Percentiles rank a stretch among this genome's conserved stretches.
phyloP scores from a whole-genome alignment of 2,329 filamentous ascomycete species.

The Zymoseptoria pseudotritici region DNA sequence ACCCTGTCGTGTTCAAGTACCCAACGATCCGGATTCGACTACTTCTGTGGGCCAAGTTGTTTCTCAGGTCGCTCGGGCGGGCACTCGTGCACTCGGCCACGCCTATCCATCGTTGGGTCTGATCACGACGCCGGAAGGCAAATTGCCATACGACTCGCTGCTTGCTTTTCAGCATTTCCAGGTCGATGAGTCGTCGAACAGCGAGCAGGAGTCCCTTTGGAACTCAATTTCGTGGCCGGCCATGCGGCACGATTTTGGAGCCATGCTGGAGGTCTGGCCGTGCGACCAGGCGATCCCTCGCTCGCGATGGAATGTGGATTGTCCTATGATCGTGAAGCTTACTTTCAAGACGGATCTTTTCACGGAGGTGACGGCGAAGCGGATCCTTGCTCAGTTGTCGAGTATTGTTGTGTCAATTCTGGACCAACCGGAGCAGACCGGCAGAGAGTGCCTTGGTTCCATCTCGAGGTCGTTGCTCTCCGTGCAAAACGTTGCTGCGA shows the following conservation, averaged over 20 bases:
- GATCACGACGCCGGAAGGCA: slow-evolving; percentile 8
- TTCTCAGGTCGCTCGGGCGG: slow-evolving; percentile 15
- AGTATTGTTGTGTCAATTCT: background rate
- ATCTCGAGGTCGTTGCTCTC: background rate
- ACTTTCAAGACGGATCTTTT: background rate
- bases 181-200: background rate
- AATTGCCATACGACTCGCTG: slow-evolving; percentile 11
- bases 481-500: background rate
- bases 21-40: background rate
- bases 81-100: slow-evolving; percentile 1
- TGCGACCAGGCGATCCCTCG: background rate
- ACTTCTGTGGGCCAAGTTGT: slow-evolving; percentile 3
- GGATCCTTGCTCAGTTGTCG: background rate
- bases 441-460: background rate
- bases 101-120: slow-evolving; percentile 8
- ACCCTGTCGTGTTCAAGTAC: slow-evolving; percentile 10
- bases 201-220: slow-evolving; percentile 4
- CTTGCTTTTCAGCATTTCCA: slow-evolving; percentile 13
- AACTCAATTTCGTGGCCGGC: slow-evolving; percentile 27
- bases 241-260: slow-evolving; percentile 20
- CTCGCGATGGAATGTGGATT: background rate
- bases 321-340: background rate
- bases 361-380: background rate
- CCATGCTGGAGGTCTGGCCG: slow-evolving; percentile 25
- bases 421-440: background rate